Base-by-base conservation (phyloP, 2,329 filamentous ascomycete genomes). In the Aspergillus sp. region DNA sequence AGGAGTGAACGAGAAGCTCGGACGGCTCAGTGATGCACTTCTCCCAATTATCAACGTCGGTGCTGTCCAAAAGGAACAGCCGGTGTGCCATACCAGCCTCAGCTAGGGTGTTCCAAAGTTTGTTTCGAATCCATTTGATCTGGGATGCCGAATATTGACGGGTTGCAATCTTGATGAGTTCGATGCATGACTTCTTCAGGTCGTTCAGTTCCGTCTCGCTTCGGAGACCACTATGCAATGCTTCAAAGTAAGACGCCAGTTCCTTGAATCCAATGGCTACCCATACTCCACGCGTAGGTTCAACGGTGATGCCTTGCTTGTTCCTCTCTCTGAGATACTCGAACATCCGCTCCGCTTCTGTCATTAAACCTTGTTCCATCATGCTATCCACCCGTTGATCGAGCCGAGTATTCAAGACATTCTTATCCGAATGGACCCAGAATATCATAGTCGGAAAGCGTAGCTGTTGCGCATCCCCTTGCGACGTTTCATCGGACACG, bases 201-300 rank as follows among this genome's bases (percentile, higher is more conserved):
- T 79, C 79, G 20, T 84, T 80, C 1, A 90, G 75, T 4, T 84
- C 79, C 47, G 60, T 24, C 58, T 69, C 49, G 56, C 55, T 69
- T 55, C 46, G 63, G 52, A 29, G 67, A 62, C 56, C 66, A 24
- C 55, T 65, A 67, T 58, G 73, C 62, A 64, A 76, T 67, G 84
- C 83, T 2, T 77, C 68, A 24, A 93, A 78, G 69, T 92, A 96
- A 0, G 85, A 82, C 58, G 90, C 84, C 71, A 98, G 90, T 71
- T 99, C 92, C 73, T 96, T 97, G 77, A 92, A 97, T 1, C 95
- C 95, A 62, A 99, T 99, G 1, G 93, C 95, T 55, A 96, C 90
- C 92, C 94, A 99, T 49, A 99, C 96, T 0, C 95, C 96, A 55
- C 88, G 87, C 1, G 85, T 90, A 64, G 86, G 83, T 70, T 98